Evolutionary conservation across 129 eudicot genomes (phyloP).

Genomic region (Mikania micrantha): DNA sequence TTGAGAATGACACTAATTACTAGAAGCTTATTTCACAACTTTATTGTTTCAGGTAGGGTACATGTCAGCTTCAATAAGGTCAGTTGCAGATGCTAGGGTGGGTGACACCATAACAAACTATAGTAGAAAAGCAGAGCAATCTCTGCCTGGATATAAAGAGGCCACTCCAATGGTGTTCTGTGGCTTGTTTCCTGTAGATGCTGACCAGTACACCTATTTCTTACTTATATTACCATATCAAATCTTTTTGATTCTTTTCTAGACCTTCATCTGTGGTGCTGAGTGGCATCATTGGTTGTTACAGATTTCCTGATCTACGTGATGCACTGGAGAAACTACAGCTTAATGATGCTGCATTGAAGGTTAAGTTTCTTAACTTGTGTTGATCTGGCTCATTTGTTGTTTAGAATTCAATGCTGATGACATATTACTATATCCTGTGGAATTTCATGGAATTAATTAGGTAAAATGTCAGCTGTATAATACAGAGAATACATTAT

Average conservation of each 20-base stretch:
- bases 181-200: conserved; percentile 93
- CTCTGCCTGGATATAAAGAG: conserved; percentile 93
- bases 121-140: conserved; percentile 67
- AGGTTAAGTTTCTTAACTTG: conserved; percentile 32
- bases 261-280: not conserved
- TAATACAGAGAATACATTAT: not conserved
- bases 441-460: not conserved
- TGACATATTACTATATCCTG: not conserved
- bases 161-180: conserved; percentile 98
- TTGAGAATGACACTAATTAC: not conserved
- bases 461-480: not conserved
- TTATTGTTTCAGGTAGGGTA: conserved; percentile 72
- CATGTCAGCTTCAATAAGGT: conserved; percentile 89
- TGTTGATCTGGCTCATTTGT: conserved; percentile 2
- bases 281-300: conserved; percentile 4
- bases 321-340: conserved; percentile 94
- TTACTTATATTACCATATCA: not conserved
- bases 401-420: conserved; percentile 1
- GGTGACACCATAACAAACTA: conserved; percentile 93
- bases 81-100: conserved; percentile 99
- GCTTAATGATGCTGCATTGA: conserved; percentile 94
- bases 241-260: not conserved
- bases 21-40: not conserved
- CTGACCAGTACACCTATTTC: conserved; percentile 63
- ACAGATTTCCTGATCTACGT: conserved; percentile 82